Evolutionary conservation across 257 asterid species (phyloP), one percentile per base, ranked within the genome.

Genomic region (Solanum corneliomulleri): DNA sequence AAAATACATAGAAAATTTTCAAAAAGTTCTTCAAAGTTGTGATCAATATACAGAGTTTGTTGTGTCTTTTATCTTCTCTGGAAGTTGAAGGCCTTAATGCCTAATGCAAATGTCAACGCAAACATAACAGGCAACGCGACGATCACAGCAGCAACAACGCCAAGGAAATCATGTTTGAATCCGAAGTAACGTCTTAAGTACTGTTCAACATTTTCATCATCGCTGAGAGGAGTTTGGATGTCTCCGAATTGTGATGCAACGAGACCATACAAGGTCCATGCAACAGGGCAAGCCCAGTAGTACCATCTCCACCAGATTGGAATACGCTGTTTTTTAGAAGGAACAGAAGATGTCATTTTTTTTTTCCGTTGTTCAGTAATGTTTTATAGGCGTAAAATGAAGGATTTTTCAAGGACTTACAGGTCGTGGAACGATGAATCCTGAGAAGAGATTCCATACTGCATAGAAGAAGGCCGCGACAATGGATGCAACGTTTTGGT

Each of bases 301-400:
- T 93, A 93, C 98, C 98, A 95, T 92, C 98, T 92, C 98, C 98
- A 95, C 97, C 97, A 95, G 9, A 94, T 42, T 2, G 98, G 98
- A 15, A 95, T 93, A 60, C 93, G 91, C 98, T 95, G 94, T 29
- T 91, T 86, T 86, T 9, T 8, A 14, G 35, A 14, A 29, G 1
- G n/a, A 83, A 42, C 8, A 23, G 25, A 21, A 64, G 35, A 82
- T 74, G 84, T 39, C 12, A 11, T 77, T 47, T 70, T 71, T 4
- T 6, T 29, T 64, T 35, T 71, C n/a, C 2, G 27, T 11, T 29
- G 3, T 74, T 41, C 31, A 39, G 16, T 11, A 23, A 69, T 13
- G 56, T 23, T 75, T 75, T 74, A 37, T 14, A 74, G 14, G 31
- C 11, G 23, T 35, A 39, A 25, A 41, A 12, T 39, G 82, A 71